A percentile compares a stretch with the other conserved stretches of the same genome.
Evolutionary conservation across 148 eudicot genomes (phyloP).

Genomic region (Spergularia bocconei): DNA sequence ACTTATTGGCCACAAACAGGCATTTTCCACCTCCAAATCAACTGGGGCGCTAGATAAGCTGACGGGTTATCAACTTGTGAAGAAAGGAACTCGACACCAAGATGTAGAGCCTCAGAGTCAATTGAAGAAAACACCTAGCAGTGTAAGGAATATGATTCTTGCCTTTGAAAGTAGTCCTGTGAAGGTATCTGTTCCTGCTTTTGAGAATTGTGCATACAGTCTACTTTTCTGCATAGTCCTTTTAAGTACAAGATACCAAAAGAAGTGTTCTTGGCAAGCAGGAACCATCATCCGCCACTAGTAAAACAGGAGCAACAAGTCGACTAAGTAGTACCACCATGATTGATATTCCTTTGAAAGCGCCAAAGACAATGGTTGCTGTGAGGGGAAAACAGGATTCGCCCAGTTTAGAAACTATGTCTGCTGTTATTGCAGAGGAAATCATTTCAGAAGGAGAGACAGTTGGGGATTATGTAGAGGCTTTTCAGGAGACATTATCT

Average conservation of each 20-base stretch:
- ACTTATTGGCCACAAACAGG: constrained; percentile 20
- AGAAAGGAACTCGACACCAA: constrained; percentile 25
- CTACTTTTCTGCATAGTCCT: constrained; percentile 16
- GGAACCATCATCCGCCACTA: constrained; percentile 42
- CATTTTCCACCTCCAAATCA: constrained; percentile 29
- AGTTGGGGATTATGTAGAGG: background rate
- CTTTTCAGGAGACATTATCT: background rate
- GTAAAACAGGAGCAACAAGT: constrained; percentile 30
- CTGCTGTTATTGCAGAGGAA: constrained; percentile 14
- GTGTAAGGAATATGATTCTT: constrained; percentile 64
- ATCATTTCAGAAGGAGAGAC: background rate
- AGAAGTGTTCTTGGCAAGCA: constrained; percentile 32
- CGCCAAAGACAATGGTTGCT: constrained; percentile 22
- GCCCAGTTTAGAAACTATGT: constrained; percentile 1
- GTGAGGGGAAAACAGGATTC: constrained; percentile 14
- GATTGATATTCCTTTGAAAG: constrained; percentile 20
- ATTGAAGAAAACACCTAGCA: constrained; percentile 49
- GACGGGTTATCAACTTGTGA: constrained; percentile 14
- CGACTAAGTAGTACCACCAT: constrained; percentile 27
- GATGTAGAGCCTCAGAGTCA: constrained; percentile 37
- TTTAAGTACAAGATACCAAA: constrained; percentile 14
- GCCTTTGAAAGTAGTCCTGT: constrained; percentile 62
- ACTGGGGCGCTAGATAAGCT: constrained; percentile 28
- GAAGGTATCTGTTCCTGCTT: constrained; percentile 50
- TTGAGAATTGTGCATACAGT: constrained; percentile 12